These are phyloP conservation scores for Discostella stelligeroides DNA, from an alignment of 108 stramenopile species.

Conservation along the genomic window DNA sequence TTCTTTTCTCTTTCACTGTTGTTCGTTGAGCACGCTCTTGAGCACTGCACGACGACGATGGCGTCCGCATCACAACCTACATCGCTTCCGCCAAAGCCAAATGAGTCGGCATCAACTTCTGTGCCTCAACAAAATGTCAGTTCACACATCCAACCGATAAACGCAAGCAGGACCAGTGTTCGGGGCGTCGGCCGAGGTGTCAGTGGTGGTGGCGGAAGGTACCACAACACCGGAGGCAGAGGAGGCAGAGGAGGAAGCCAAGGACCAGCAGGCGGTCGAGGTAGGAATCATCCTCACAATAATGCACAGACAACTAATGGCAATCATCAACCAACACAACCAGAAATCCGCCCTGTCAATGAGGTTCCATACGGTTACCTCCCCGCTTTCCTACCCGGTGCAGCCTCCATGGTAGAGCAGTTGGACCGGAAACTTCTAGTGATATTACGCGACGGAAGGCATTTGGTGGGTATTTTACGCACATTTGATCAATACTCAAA, in stretches of 20 bases:
- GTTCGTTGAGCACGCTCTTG: too few species aligned
- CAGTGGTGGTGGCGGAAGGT: neutral
- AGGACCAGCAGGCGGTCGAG: conserved; percentile 6
- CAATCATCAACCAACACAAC: neutral
- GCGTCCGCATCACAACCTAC: conserved; percentile 1
- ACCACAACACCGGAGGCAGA: neutral
- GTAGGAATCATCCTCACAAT: conserved; percentile 1
- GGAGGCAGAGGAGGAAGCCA: conserved; percentile 21
- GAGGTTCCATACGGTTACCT: conserved; percentile 80
- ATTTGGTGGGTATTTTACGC: conserved; percentile 89
- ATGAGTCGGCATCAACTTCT: neutral
- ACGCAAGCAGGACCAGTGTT: neutral
- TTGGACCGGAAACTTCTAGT: conserved; percentile 87
- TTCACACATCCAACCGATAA: neutral
- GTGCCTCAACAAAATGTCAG: neutral
- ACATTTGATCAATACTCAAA: conserved; percentile 96
- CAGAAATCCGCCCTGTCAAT: conserved; percentile 27
- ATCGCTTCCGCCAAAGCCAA: neutral
- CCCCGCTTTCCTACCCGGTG: conserved; percentile 92
- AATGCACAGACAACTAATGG: neutral
- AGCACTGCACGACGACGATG: neutral
- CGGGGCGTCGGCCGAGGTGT: neutral
- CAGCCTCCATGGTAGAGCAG: conserved; percentile 92
- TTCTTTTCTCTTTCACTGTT: too few species aligned
- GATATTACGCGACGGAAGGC: conserved; percentile 92